phyloP scores from a whole-genome alignment of 2,329 filamentous ascomycete genomes.

The Metarhizium anisopliae region DNA sequence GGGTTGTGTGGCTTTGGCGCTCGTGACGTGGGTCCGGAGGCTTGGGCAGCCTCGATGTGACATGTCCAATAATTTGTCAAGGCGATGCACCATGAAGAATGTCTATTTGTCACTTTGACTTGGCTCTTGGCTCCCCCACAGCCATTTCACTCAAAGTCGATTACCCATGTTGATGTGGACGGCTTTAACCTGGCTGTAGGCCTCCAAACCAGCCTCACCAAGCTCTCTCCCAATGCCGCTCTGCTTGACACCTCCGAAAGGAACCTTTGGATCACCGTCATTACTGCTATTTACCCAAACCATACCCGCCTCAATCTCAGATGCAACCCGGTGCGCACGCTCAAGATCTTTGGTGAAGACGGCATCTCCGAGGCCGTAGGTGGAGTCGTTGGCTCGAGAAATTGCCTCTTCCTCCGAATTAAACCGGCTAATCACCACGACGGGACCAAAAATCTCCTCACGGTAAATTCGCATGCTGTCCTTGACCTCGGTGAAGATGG shows the following conservation, averaged over 20 bases:
- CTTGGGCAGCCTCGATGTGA: neutral
- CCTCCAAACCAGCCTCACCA: constrained; percentile 5
- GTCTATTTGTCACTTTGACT: neutral
- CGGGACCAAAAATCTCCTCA: constrained; percentile 81
- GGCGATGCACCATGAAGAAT: neutral
- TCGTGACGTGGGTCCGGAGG: neutral
- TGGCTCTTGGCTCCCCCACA: neutral
- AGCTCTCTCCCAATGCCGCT: constrained; percentile 5
- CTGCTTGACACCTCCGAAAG: constrained; percentile 5
- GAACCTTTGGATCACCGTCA: neutral
- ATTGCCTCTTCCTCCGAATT: constrained; percentile 68
- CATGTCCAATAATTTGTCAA: neutral
- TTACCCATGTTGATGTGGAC: constrained; percentile 4
- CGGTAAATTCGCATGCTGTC: constrained; percentile 45
- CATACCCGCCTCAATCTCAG: constrained; percentile 58
- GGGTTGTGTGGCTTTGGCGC: neutral
- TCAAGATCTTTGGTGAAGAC: constrained; percentile 71
- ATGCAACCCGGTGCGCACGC: constrained; percentile 67
- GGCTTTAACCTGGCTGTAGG: constrained; percentile 6
- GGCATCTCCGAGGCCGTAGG: constrained; percentile 68
- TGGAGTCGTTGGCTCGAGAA: constrained; percentile 59
- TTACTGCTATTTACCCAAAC: constrained; percentile 34
- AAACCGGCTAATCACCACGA: constrained; percentile 73
- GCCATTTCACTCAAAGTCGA: neutral
- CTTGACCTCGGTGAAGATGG: constrained; percentile 33